Evolutionary conservation across 768 basidiomycete genomes (phyloP).

Genomic region (Amanita pallidorosea): DNA sequence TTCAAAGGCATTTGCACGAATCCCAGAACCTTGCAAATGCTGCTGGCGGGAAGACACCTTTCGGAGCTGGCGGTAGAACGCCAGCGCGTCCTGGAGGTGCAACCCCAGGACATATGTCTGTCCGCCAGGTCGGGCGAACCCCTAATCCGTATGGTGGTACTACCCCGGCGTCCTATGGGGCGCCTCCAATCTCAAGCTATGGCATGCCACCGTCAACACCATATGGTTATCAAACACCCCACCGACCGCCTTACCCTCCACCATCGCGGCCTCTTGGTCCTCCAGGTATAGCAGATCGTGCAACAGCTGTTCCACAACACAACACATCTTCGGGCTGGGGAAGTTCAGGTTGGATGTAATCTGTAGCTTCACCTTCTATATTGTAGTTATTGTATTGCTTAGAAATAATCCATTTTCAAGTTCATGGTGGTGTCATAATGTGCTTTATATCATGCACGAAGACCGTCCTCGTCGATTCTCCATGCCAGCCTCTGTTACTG

Average conservation of each 20-base stretch:
- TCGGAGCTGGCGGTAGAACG: constrained; percentile 62
- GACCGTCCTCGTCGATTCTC: constrained; percentile 82
- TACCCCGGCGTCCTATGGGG: constrained; percentile 33
- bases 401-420: constrained; percentile 5
- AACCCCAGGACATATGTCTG: constrained; percentile 76
- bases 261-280: constrained; percentile 32
- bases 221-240: constrained; percentile 44
- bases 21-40: constrained; percentile 48
- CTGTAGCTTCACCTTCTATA: neutral
- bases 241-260: constrained; percentile 25
- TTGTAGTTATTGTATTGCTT: constrained; percentile 6
- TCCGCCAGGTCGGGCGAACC: constrained; percentile 62
- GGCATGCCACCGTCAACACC: constrained; percentile 20
- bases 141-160: constrained; percentile 67
- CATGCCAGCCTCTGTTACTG: constrained; percentile 91
- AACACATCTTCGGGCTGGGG: constrained; percentile 15
- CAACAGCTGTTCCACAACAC: constrained; percentile 48
- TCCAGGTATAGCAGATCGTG: constrained; percentile 54
- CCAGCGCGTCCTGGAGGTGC: constrained; percentile 65
- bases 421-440: constrained; percentile 12
- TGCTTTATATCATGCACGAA: constrained; percentile 83
- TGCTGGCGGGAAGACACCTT: constrained; percentile 71
- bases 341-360: constrained; percentile 4
- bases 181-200: constrained; percentile 12
- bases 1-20: constrained; percentile 60